Percentiles rank a stretch among this genome's conserved stretches.
These are phyloP conservation scores for Daucus carota DNA, from an alignment of 129 eudicot genomes.

Conservation along the genomic window DNA sequence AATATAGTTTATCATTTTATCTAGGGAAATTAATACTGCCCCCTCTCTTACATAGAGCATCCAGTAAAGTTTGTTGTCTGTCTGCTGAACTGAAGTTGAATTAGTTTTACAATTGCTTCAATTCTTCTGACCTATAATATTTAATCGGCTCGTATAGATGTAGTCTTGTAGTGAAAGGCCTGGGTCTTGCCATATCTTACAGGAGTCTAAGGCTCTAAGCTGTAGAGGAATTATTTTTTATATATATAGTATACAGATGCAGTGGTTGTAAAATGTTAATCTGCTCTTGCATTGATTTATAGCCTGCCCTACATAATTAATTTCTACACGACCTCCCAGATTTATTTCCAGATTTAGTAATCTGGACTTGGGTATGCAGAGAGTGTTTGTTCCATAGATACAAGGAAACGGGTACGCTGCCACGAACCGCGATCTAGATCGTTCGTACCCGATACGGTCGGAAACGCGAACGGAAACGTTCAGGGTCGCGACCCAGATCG, in stretches of 20 bases:
- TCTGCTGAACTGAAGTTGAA: not conserved
- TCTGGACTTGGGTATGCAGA: not conserved
- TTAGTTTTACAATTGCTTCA: not conserved
- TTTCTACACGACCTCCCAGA: not conserved
- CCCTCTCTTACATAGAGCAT: not conserved
- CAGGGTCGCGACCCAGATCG: too few relatives aligned
- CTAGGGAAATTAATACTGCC: not conserved
- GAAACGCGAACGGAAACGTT: too few relatives aligned
- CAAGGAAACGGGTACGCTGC: too few relatives aligned
- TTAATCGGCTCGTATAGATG: not conserved
- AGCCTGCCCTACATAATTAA: not conserved
- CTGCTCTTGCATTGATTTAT: not conserved
- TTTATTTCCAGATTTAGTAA: not conserved
- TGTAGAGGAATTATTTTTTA: not conserved
- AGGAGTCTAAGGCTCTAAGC: not conserved
- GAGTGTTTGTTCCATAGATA: too few relatives aligned
- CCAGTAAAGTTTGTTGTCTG: not conserved
- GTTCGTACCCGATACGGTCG: too few relatives aligned
- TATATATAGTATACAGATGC: too few relatives aligned
- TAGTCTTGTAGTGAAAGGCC: not conserved
- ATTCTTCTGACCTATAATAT: not conserved
- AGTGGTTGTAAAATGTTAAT: not conserved
- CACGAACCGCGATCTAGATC: too few relatives aligned
- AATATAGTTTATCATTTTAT: not conserved
- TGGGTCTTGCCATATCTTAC: not conserved